A percentile compares a stretch with the other conserved stretches of the same genome.
Evolutionary conservation across 2,329 filamentous ascomycete species (phyloP).

Genomic region (Scedosporium boydii): DNA sequence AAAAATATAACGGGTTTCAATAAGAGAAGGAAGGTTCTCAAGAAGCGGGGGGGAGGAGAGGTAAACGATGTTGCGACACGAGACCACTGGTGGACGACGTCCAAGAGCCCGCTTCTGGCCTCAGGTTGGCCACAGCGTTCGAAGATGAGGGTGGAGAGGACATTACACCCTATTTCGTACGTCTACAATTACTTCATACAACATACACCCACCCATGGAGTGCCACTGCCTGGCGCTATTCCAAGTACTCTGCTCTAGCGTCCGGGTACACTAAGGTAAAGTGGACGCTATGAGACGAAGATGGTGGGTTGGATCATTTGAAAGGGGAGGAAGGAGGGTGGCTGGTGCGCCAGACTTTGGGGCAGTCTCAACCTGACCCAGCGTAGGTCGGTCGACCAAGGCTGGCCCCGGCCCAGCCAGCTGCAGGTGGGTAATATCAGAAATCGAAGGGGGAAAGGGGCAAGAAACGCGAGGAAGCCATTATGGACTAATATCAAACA

Average conservation of each 20-base stretch:
- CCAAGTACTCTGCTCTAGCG: neutral
- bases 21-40: slow-evolving; percentile 1
- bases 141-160: neutral
- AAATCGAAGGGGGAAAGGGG: neutral
- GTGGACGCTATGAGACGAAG: neutral
- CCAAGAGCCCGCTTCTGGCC: slow-evolving; percentile 5
- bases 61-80: slow-evolving; percentile 5
- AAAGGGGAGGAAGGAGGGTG: neutral
- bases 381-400: neutral
- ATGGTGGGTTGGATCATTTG: neutral
- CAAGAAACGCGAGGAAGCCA: neutral
- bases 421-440: slow-evolving; percentile 1
- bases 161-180: neutral
- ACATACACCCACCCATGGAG: neutral
- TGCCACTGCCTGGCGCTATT: neutral
- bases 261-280: neutral
- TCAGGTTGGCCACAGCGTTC: slow-evolving; percentile 3
- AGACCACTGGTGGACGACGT: slow-evolving; percentile 6
- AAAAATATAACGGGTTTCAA: neutral
- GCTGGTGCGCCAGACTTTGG: neutral
- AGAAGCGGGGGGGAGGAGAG: slow-evolving; percentile 7
- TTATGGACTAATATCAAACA: neutral
- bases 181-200: neutral
- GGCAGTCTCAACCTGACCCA: neutral
- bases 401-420: neutral